Evolutionary conservation across 2,329 filamentous ascomycete genomes (phyloP), one percentile per base, ranked within the genome.

Genomic region (Verticillium albo-atrum): DNA sequence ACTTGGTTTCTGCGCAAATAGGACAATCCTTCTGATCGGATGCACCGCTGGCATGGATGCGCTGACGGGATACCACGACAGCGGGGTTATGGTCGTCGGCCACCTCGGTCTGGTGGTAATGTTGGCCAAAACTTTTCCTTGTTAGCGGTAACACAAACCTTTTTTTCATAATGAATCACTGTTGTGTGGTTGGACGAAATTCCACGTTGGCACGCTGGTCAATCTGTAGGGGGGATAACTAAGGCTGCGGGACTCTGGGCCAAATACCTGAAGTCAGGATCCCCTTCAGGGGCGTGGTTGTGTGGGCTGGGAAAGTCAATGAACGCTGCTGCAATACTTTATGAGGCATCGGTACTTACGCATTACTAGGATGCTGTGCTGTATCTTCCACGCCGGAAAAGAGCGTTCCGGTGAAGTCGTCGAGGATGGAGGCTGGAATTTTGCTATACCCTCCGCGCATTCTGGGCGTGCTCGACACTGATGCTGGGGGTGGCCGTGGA

Each of bases 1-100:
- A 59, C 55, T 74, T 75, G 5, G 58, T 67, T 4, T 75, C 70
- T 5, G 68, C 65, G 61, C 75, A 77, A n/a, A 76, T 68, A n/a
- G 68, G 55, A 60, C 74, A 77, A 15, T 75, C 72, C 27, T 68
- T 57, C 2, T 68, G 64, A 4, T 67, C 65, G 20, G 59, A 62
- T 6, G 65, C 57, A 25, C 65, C 56, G 3, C 63, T 67, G 6
- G 65, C 61, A 15, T 66, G 65, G 3, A 66, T 58, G 9, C 72
- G 69, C 27, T 69, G 67, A 57, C 69, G 67, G 10, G 70, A 73
- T 52, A 76, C 60, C 7, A 72, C 62, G 4, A 72, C 65, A 23
- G 68, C 61, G 14, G 65, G 54, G 1, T 67, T 68, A 20, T 66
- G 17, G n/a, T 47, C 42, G 9, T 47, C 20, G 7, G 9, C 4